phyloP scores from a whole-genome alignment of 768 basidiomycete species.

The Chiua virens region DNA sequence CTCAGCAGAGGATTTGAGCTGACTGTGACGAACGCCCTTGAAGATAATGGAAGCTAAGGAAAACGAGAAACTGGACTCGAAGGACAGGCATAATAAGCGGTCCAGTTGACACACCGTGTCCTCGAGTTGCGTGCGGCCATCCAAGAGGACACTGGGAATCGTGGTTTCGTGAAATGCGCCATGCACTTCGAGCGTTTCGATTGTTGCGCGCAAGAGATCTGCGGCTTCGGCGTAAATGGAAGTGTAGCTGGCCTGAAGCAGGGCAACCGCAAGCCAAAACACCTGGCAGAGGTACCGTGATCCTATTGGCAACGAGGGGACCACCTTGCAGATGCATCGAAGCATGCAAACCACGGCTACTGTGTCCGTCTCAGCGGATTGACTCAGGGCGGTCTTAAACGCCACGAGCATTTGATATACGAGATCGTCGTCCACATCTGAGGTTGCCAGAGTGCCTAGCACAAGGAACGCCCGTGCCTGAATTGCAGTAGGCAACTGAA shows the following conservation, averaged over 20 bases:
- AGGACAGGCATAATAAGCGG: conserved; percentile 68
- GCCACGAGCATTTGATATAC: conserved; percentile 92
- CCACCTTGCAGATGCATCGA: conserved; percentile 76
- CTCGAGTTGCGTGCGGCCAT: conserved; percentile 62
- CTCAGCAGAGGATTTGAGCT: conserved; percentile 61
- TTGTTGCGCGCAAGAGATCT: conserved; percentile 60
- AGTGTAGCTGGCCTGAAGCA: conserved; percentile 76
- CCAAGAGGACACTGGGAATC: conserved; percentile 59
- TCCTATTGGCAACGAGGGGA: conserved; percentile 64
- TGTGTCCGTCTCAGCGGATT: conserved; percentile 69
- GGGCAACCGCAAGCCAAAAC: conserved; percentile 87
- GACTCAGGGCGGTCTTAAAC: conserved; percentile 67
- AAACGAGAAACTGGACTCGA: conserved; percentile 78
- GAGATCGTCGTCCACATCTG: conserved; percentile 90
- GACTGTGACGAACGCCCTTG: conserved; percentile 77
- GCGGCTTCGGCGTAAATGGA: conserved; percentile 70
- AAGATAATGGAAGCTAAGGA: conserved; percentile 80
- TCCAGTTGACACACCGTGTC: conserved; percentile 74
- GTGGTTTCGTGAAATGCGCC: conserved; percentile 55
- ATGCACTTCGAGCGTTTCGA: conserved; percentile 63
- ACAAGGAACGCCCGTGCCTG: conserved; percentile 86
- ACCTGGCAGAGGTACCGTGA: conserved; percentile 74
- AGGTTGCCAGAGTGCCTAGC: conserved; percentile 76
- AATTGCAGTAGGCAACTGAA: conserved; percentile 85
- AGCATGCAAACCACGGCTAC: conserved; percentile 84